A percentile compares a stretch with the other conserved stretches of the same genome.
Evolutionary conservation across 192 early-diverging fungal genomes (phyloP).

Genomic region (Coemansia erecta): DNA sequence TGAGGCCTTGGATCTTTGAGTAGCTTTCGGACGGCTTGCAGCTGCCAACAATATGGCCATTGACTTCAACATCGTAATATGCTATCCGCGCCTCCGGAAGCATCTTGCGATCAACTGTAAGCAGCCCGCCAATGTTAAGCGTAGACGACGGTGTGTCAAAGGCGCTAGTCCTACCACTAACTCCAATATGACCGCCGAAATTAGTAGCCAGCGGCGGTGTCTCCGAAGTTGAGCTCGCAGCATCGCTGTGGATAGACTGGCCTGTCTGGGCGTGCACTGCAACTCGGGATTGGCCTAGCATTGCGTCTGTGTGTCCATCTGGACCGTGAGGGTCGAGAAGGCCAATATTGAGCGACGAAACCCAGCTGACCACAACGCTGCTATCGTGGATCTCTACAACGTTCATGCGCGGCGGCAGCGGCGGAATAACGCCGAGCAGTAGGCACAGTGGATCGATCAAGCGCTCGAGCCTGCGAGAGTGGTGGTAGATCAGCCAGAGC

Average conservation of each 20-base stretch:
- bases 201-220: no score
- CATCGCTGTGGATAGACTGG: no score
- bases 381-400: constrained; percentile 31
- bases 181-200: no score
- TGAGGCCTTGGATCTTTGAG: constrained; percentile 18
- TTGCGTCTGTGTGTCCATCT: background rate
- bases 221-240: no score
- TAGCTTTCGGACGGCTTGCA: constrained; percentile 8
- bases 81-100: constrained; percentile 20
- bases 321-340: background rate
- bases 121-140: constrained; percentile 6
- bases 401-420: constrained; percentile 28
- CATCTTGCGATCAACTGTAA: constrained; percentile 17
- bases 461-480: constrained; percentile 34
- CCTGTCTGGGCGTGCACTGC: no score
- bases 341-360: background rate
- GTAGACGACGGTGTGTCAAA: background rate
- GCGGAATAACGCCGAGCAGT: constrained; percentile 40
- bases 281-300: background rate
- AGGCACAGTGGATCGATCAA: constrained; percentile 36
- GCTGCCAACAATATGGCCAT: constrained; percentile 33
- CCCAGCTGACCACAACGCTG: constrained; percentile 28
- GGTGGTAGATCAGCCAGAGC: constrained; percentile 45
- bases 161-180: no score
- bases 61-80: constrained; percentile 39